phyloP scores from a whole-genome alignment of 2,329 filamentous ascomycete genomes.

The Conoideocrella luteorostrata region DNA sequence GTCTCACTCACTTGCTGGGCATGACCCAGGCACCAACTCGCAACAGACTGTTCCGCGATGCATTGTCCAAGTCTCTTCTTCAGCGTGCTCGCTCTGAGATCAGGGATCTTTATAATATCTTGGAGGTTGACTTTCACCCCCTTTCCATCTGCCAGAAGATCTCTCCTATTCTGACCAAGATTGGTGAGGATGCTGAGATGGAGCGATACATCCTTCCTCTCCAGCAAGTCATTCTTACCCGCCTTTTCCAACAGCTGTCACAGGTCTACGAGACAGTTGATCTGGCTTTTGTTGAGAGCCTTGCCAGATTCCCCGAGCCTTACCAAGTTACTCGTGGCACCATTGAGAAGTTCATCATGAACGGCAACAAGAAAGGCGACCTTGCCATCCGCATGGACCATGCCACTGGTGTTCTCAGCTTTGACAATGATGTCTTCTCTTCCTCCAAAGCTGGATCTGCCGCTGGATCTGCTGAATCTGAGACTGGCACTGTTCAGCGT shows the following conservation, averaged over 20 bases:
- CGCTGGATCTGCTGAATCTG: constrained; percentile 80
- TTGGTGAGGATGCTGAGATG: constrained; percentile 91
- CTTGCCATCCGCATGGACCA: constrained; percentile 94
- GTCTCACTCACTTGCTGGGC: constrained; percentile 89
- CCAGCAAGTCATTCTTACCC: constrained; percentile 96
- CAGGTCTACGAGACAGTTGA: constrained; percentile 99
- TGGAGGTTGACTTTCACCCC: constrained; percentile 98
- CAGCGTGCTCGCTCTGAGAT: constrained; percentile 93
- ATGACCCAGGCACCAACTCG: constrained; percentile 88
- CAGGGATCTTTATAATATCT: constrained; percentile 93
- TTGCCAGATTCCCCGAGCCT: constrained; percentile 92
- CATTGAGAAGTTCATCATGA: constrained; percentile 99
- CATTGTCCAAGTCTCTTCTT: constrained; percentile 87
- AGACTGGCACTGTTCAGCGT: constrained; percentile 80
- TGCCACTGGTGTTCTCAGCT: constrained; percentile 88
- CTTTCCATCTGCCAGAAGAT: constrained; percentile 99
- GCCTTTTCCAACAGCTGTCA: constrained; percentile 96
- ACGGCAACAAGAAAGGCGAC: constrained; percentile 99
- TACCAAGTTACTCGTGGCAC: constrained; percentile 87
- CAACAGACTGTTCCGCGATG: constrained; percentile 88
- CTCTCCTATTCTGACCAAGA: constrained; percentile 88
- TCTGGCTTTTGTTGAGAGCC: constrained; percentile 83
- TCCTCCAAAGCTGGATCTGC: constrained; percentile 85
- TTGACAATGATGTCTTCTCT: constrained; percentile 97
- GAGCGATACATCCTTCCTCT: constrained; percentile 92